A percentile compares a stretch with the other conserved stretches of the same genome.
These are phyloP conservation scores for Russula lepida DNA, from an alignment of 768 basidiomycete species.

Conservation along the genomic window DNA sequence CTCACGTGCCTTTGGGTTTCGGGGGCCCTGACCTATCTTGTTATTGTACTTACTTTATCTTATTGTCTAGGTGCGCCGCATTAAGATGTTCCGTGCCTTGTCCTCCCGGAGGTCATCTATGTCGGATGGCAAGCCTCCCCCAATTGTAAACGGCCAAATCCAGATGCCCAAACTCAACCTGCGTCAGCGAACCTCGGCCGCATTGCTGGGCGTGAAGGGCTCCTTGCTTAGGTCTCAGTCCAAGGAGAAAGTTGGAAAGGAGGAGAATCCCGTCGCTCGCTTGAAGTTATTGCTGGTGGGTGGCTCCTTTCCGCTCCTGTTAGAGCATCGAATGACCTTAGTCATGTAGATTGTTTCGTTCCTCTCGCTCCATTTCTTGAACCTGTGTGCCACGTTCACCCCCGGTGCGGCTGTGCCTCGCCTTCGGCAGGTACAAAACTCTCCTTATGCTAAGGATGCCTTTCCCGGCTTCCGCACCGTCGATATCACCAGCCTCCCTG, in stretches of 20 bases:
- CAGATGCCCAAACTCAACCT: conserved; percentile 22
- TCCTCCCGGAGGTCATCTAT: conserved; percentile 29
- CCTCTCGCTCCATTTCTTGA: conserved; percentile 83
- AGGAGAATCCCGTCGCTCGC: conserved; percentile 75
- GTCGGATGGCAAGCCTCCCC: conserved; percentile 21
- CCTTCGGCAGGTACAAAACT: conserved; percentile 32
- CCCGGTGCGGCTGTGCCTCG: conserved; percentile 44
- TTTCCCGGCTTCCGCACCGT: conserved; percentile 41
- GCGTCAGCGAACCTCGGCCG: conserved; percentile 26
- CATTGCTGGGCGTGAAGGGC: conserved; percentile 41
- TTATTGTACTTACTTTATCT: neutral
- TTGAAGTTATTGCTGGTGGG: conserved; percentile 78
- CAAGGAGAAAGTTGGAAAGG: conserved; percentile 36
- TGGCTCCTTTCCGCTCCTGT: neutral
- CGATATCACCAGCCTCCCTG: conserved; percentile 56
- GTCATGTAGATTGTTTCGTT: conserved; percentile 70
- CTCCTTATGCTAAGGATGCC: conserved; percentile 23
- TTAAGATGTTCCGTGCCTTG: conserved; percentile 52
- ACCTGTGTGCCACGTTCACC: conserved; percentile 86
- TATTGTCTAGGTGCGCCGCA: conserved; percentile 52
- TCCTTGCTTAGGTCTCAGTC: conserved; percentile 33
- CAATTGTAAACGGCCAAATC: conserved; percentile 19
- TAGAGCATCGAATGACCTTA: neutral
- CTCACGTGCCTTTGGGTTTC: conserved; percentile 4
- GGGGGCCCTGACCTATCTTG: conserved; percentile 8